Base-by-base conservation (phyloP, 2,329 filamentous ascomycete species). In the Aquanectria penicillioides region DNA sequence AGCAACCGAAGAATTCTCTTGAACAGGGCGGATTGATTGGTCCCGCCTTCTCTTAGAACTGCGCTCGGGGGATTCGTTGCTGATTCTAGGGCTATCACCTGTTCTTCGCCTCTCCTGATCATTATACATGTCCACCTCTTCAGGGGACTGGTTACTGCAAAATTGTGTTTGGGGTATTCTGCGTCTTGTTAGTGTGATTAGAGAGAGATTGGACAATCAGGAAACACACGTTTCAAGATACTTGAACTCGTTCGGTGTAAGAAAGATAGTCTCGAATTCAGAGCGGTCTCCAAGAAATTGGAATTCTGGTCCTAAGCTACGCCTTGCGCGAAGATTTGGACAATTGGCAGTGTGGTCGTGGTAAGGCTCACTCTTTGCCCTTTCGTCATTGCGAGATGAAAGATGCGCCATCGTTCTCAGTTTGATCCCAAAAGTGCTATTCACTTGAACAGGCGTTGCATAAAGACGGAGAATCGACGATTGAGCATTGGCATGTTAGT, bases 111-210 rank as follows among this genome's bases (percentile, higher is more conserved):
- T 17, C 33, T 36, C 5, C n/a, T n/a, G n/a, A n/a, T n/a, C n/a
- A n/a, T n/a, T n/a, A n/a, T n/a, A n/a, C n/a, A n/a, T n/a, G n/a
- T n/a, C n/a, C n/a, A n/a, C n/a, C n/a, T n/a, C n/a, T n/a, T n/a
- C n/a, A n/a, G n/a, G n/a, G n/a, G n/a, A n/a, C n/a, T n/a, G n/a
- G n/a, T n/a, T n/a, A n/a, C n/a, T n/a, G n/a, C n/a, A n/a, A n/a
- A n/a, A n/a, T 5, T 64, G 68, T 7, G 68, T 69, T 33, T 57
- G 66, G 17, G 57, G 60, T 6, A 72, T 59, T 2, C 70, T 72
- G 5, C 2, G 1, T 3, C 5, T 11, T 20, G 29, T 58, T 20
- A 60, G 34, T 26, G n/a, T n/a, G n/a, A n/a, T 15, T 10, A 13
- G 26, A 5, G 5, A 26, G 10, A 5, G 5, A 8, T 8, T 8